These are phyloP conservation scores for Orbilia javanica DNA, from an alignment of 2,329 filamentous ascomycete genomes.

Conservation along the genomic window DNA sequence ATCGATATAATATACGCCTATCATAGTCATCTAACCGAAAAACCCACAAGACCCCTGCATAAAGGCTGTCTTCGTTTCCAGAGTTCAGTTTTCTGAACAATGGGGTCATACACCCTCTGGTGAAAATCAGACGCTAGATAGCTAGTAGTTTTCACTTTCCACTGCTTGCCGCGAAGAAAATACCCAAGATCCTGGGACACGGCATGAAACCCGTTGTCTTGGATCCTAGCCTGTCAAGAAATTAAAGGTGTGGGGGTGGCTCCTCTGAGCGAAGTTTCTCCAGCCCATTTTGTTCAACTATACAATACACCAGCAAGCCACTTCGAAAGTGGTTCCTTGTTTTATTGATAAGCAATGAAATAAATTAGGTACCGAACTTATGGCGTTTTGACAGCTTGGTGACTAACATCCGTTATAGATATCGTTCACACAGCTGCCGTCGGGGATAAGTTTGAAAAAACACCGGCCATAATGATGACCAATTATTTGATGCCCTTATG, in stretches of 20 bases:
- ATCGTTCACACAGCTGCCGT: neutral
- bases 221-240: slow-evolving; percentile 28
- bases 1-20: neutral
- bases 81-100: slow-evolving; percentile 21
- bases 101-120: slow-evolving; percentile 38
- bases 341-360: slow-evolving; percentile 3
- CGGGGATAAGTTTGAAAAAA: neutral
- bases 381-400: slow-evolving; percentile 43
- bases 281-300: neutral
- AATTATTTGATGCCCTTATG: neutral
- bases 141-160: neutral
- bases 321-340: neutral
- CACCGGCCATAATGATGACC: neutral
- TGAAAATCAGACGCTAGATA: neutral
- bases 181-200: slow-evolving; percentile 51
- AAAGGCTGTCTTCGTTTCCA: slow-evolving; percentile 41
- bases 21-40: slow-evolving; percentile 21
- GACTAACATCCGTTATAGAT: neutral
- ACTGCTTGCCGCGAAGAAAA: slow-evolving; percentile 22
- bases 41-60: slow-evolving; percentile 17
- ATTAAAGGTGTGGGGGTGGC: slow-evolving; percentile 39
- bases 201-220: slow-evolving; percentile 34
- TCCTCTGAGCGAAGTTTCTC: slow-evolving; percentile 1
- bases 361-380: slow-evolving; percentile 23
- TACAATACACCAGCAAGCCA: slow-evolving; percentile 7